Evolutionary conservation across 306 rosid genomes (phyloP).

Genomic region (Gastrolobium villosum): DNA sequence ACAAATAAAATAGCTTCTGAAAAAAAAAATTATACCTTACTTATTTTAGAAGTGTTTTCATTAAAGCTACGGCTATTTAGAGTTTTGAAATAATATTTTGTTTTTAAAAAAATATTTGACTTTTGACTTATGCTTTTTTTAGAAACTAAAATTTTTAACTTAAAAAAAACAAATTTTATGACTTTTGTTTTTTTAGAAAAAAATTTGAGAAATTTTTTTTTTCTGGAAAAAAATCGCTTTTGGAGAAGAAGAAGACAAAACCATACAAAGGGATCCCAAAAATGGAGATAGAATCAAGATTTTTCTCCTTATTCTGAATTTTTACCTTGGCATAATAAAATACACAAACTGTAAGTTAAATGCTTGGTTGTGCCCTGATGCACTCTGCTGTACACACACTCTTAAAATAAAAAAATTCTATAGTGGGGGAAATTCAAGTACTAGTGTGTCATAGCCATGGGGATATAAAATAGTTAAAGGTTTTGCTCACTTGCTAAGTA

Average conservation of each 20-base stretch:
- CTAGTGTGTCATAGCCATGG: background rate
- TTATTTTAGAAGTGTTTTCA: too few species aligned
- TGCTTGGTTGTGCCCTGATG: background rate
- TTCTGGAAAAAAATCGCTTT: too few species aligned
- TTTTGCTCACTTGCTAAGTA: constrained; percentile 42
- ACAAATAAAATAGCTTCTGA: too few species aligned
- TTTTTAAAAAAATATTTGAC: too few species aligned
- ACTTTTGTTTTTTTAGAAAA: too few species aligned
- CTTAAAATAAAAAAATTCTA: background rate
- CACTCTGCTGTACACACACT: background rate
- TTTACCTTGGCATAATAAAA: background rate
- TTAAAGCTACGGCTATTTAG: too few species aligned
- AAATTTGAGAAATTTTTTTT: too few species aligned
- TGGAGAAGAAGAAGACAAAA: too few species aligned
- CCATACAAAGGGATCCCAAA: background rate
- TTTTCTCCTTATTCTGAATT: background rate
- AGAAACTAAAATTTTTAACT: too few species aligned
- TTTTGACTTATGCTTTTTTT: too few species aligned
- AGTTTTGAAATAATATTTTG: too few species aligned
- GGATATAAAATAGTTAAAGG: constrained; percentile 22
- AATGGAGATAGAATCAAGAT: background rate
- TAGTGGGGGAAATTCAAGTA: background rate
- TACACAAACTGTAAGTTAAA: background rate
- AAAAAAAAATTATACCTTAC: background rate
- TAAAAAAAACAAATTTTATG: too few species aligned